Base-by-base conservation (phyloP, 140 eudicot genomes). In the Cichorium intybus region DNA sequence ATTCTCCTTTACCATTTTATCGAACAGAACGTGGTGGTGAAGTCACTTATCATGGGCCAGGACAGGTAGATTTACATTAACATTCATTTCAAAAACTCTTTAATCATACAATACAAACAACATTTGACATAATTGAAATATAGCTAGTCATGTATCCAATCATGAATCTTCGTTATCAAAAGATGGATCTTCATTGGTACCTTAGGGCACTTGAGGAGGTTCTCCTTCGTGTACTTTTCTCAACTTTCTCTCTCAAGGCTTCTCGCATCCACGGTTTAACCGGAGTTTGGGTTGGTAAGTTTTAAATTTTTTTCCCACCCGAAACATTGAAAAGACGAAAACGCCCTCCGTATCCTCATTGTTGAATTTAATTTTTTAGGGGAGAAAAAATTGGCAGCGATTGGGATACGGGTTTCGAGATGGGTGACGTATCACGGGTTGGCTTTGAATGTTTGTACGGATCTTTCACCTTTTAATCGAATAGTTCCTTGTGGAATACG, bases 121-220 rank as follows among this genome's bases (percentile, higher is more conserved):
- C n/a, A n/a, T n/a, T n/a, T n/a, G n/a, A n/a, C n/a, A 23, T 5
- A 60, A 45, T 60, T 72, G 39, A 28, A 45, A 20, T 85, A 77
- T 74, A 90, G 97, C 77, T 92, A 53, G 87, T 87, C 26, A 76
- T 87, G 89, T 91, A 92, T 70, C 98, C 98, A 5, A 85, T 92
- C 15, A 47, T 92, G 67, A 92, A 87, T 77, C 95, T 92, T 37
- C 86, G 92, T 12, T 79, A 77, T 84, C 95, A 92, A 45, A 75
- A 75, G 73, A 92, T 87, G 96, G 96, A 92, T 85, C 98, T 92
- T 66, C 98, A 87, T 73, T 91, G 97, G 97, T 87, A 91, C 82
- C 85, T 87, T 17, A 75, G 96, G 71, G 75, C 92, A 54, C 89
- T 88, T 7, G 98, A 92, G 69, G 98, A 87, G 75, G 95, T 92